A percentile compares a stretch with the other conserved stretches of the same genome.
Conservation (phyloP, 2,329 filamentous ascomycete genomes). For the Monosporascus sp. region DNA sequence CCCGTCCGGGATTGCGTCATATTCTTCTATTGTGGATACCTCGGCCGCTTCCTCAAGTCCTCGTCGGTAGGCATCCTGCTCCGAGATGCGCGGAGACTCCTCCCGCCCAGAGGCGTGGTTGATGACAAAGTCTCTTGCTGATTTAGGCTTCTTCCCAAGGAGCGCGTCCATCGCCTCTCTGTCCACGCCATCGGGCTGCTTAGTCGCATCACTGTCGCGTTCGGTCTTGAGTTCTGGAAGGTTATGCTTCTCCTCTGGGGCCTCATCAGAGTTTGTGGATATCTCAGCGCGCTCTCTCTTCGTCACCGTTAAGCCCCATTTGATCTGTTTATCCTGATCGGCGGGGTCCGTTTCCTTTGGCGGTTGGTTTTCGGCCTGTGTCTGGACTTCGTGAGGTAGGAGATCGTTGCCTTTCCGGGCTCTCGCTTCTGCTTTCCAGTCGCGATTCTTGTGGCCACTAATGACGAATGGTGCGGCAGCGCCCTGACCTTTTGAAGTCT, state of each 20-base stretch:
- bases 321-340: constrained; percentile 30
- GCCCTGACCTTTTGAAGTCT: constrained; percentile 8
- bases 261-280: constrained; percentile 11
- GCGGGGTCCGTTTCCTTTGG: constrained; percentile 19
- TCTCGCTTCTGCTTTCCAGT: constrained; percentile 29
- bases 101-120: constrained; percentile 19
- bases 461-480: constrained; percentile 20
- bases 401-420: constrained; percentile 12
- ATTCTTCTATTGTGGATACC: constrained; percentile 72
- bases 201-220: constrained; percentile 8
- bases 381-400: constrained; percentile 1
- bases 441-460: constrained; percentile 24
- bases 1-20: constrained; percentile 84
- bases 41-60: constrained; percentile 71
- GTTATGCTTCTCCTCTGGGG: constrained; percentile 2
- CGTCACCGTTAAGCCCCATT: constrained; percentile 32
- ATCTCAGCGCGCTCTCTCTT: constrained; percentile 18
- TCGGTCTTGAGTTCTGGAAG: constrained; percentile 5
- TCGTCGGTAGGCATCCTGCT: constrained; percentile 62
- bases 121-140: constrained; percentile 48
- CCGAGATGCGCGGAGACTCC: constrained; percentile 36
- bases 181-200: constrained; percentile 28
- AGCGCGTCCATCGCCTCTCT: constrained; percentile 62
- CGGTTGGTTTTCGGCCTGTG: not conserved
- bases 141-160: constrained; percentile 48